A percentile compares a stretch with the other conserved stretches of the same genome.
Conservation (phyloP, 805 yeast species). For the Wickerhamiella cacticola region DNA sequence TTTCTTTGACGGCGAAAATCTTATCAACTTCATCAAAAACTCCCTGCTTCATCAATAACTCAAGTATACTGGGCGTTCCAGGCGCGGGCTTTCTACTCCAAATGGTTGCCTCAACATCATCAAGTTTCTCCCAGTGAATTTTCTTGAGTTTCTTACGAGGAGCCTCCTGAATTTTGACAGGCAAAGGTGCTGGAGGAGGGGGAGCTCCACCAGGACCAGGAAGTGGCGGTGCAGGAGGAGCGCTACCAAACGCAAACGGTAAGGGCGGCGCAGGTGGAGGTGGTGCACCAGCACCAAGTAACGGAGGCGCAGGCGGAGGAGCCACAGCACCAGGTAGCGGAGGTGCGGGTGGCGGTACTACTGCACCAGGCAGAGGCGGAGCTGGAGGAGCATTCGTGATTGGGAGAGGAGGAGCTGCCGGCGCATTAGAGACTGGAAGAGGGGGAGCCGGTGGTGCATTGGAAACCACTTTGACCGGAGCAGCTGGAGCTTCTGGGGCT, state of each 20-base stretch:
- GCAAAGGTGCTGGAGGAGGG: conserved; percentile 2
- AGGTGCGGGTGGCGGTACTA: conserved; percentile 21
- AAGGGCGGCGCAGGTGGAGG: conserved; percentile 24
- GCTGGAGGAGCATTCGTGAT: conserved; percentile 27
- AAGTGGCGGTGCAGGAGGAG: conserved; percentile 26
- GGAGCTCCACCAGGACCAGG: conserved; percentile 5
- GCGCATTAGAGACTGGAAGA: conserved; percentile 21
- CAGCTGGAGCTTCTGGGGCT: not conserved
- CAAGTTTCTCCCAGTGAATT: conserved; percentile 93
- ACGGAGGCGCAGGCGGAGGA: conserved; percentile 21
- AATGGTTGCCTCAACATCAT: conserved; percentile 69
- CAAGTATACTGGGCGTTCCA: conserved; percentile 48
- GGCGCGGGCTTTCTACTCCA: conserved; percentile 43
- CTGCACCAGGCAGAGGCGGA: conserved; percentile 23
- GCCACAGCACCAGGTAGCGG: conserved; percentile 14
- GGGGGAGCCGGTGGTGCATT: conserved; percentile 22
- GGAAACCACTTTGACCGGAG: not conserved
- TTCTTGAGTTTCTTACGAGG: conserved; percentile 60
- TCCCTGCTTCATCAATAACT: conserved; percentile 60
- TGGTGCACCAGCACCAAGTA: conserved; percentile 19
- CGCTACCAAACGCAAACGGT: conserved; percentile 23
- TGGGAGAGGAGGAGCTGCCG: conserved; percentile 26
- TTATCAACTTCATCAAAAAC: conserved; percentile 72
- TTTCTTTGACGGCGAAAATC: conserved; percentile 74
- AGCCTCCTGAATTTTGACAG: not conserved